Percentiles rank a stretch among this genome's conserved stretches.
phyloP scores from a whole-genome alignment of 2,329 filamentous ascomycete genomes.

The Ophiostoma piceae region DNA sequence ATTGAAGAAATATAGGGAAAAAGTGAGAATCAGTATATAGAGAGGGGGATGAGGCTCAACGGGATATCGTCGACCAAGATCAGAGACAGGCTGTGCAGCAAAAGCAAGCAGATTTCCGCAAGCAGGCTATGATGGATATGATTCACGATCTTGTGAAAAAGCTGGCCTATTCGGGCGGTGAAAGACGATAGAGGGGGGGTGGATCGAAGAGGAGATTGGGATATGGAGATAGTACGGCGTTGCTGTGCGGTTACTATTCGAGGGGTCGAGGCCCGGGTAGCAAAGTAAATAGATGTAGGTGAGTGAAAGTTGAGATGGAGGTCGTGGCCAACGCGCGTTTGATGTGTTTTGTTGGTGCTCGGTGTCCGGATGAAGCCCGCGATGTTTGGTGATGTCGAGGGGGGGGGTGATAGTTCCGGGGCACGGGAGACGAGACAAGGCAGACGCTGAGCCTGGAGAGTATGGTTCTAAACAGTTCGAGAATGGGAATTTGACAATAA shows the following conservation, averaged over 20 bases:
- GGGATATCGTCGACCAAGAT: background rate
- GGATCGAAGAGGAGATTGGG: slow-evolving; percentile 10
- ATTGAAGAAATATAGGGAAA: background rate
- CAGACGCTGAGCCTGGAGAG: slow-evolving; percentile 44
- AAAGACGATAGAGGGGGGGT: slow-evolving; percentile 13
- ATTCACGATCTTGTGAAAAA: slow-evolving; percentile 9
- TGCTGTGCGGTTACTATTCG: slow-evolving; percentile 9
- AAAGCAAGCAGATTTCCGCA: background rate
- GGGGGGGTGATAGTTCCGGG: slow-evolving; percentile 25
- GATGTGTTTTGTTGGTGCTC: background rate
- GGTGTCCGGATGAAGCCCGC: background rate
- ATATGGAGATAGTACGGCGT: background rate
- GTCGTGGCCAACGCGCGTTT: background rate
- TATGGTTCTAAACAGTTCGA: slow-evolving; percentile 59
- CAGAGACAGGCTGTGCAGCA: background rate
- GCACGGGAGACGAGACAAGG: slow-evolving; percentile 30
- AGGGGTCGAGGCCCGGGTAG: slow-evolving; percentile 13
- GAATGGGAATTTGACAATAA: slow-evolving; percentile 44
- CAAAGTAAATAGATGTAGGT: background rate
- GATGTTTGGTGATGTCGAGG: slow-evolving; percentile 15
- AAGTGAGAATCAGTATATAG: background rate
- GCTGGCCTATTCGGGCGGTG: slow-evolving; percentile 7
- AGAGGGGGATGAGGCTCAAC: background rate
- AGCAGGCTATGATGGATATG: background rate
- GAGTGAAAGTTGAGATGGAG: background rate